A percentile compares a stretch with the other conserved stretches of the same genome.
phyloP scores from a whole-genome alignment of 2,329 filamentous ascomycete genomes.

The Didymella glomerata region DNA sequence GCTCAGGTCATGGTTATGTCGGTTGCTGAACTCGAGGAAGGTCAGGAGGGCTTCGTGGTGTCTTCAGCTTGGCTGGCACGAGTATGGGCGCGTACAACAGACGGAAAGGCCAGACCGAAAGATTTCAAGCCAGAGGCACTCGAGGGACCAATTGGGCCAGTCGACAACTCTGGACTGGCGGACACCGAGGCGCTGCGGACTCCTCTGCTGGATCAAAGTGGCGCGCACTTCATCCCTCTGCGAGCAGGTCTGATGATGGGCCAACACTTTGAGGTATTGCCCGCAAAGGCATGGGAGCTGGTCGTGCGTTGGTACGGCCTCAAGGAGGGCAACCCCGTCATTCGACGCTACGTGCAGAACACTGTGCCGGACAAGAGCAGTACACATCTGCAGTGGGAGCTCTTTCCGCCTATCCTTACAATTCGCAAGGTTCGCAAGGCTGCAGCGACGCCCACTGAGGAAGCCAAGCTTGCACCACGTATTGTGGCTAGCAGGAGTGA shows the following conservation, averaged over 20 bases:
- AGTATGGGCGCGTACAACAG: constrained; percentile 46
- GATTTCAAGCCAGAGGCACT: constrained; percentile 66
- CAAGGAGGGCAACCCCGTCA: constrained; percentile 72
- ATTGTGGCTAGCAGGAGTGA: constrained; percentile 76
- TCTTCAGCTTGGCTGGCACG: constrained; percentile 78
- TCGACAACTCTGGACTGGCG: constrained; percentile 84
- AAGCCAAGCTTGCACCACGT: constrained; percentile 67
- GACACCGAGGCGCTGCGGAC: constrained; percentile 36
- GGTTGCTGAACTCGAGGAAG: constrained; percentile 67
- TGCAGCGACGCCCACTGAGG: constrained; percentile 68
- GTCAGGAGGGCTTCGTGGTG: constrained; percentile 79
- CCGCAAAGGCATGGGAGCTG: constrained; percentile 81
- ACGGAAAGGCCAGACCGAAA: constrained; percentile 52
- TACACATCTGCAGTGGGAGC: constrained; percentile 80
- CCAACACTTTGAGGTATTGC: constrained; percentile 80
- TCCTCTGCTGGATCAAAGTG: constrained; percentile 50
- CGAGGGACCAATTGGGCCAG: constrained; percentile 74
- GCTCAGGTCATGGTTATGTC: constrained; percentile 72
- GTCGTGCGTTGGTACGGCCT: constrained; percentile 85
- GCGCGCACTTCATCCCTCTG: constrained; percentile 72
- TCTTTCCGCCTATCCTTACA: constrained; percentile 84
- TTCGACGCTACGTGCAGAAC: constrained; percentile 80
- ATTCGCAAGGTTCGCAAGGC: constrained; percentile 78
- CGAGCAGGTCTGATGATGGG: constrained; percentile 69
- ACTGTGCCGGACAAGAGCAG: constrained; percentile 66